A percentile compares a stretch with the other conserved stretches of the same genome.
phyloP scores from a whole-genome alignment of 192 early-diverging fungal genomes.

The Backusella sp. region DNA sequence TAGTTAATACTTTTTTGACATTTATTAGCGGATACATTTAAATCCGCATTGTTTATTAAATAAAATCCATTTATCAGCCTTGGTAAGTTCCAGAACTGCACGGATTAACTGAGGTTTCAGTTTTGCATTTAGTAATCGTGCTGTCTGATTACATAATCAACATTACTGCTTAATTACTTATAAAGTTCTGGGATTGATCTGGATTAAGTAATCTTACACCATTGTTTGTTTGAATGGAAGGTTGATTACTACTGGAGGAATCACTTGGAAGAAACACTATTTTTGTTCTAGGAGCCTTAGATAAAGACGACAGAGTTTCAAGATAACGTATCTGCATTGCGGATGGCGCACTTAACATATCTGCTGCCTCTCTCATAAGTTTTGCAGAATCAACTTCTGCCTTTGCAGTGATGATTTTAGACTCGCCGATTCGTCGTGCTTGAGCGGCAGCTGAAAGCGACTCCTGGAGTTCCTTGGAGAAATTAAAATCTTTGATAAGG shows the following conservation, averaged over 20 bases:
- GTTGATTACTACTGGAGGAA: background rate
- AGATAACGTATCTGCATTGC: conserved; percentile 82
- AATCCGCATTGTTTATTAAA: background rate
- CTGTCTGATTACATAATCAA: background rate
- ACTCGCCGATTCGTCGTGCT: conserved; percentile 83
- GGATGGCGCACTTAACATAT: conserved; percentile 78
- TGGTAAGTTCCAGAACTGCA: background rate
- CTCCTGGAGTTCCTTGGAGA: conserved; percentile 75
- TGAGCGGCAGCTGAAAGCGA: conserved; percentile 87
- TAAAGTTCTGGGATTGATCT: background rate
- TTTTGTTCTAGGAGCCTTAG: conserved; percentile 70
- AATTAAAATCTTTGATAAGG: conserved; percentile 56
- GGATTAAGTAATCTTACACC: background rate
- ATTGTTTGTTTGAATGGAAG: background rate
- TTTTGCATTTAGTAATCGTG: background rate
- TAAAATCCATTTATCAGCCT: background rate
- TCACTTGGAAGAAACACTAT: conserved; percentile 65
- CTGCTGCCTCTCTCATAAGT: conserved; percentile 88
- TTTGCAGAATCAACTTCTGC: conserved; percentile 63
- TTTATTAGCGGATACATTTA: background rate
- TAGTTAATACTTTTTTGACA: too few relatives aligned
- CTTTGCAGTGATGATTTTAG: conserved; percentile 72
- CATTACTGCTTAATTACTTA: background rate
- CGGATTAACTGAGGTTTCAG: background rate
- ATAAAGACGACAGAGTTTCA: conserved; percentile 80